Evolutionary conservation across 2,329 filamentous ascomycete species (phyloP).

Genomic region (Trichophyton simii): DNA sequence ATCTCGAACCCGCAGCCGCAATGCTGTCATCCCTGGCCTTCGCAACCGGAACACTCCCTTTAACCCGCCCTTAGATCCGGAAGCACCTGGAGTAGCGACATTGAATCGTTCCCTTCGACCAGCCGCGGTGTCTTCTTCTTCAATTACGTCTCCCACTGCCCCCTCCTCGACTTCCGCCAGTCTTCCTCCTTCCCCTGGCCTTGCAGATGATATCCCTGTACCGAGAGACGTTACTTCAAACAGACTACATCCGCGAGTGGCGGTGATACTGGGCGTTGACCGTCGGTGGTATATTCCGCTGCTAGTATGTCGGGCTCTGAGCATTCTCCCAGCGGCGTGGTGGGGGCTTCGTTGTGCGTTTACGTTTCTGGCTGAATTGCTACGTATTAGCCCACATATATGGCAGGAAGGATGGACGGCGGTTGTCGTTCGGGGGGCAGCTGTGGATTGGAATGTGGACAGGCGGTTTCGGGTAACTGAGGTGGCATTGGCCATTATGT

Average conservation of each 20-base stretch:
- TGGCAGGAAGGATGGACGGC: constrained; percentile 31
- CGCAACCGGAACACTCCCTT: constrained; percentile 6
- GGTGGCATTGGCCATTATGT: constrained; percentile 58
- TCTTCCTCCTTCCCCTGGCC: constrained; percentile 14
- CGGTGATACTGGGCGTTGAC: constrained; percentile 63
- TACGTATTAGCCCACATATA: constrained; percentile 36
- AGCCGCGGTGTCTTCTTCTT: constrained; percentile 6
- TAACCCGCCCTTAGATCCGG: not conserved
- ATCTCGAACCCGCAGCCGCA: constrained; percentile 1
- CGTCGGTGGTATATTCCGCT: constrained; percentile 61
- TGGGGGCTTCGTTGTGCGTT: constrained; percentile 59
- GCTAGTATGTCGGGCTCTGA: constrained; percentile 58
- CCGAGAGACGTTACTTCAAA: constrained; percentile 23
- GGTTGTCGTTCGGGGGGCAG: constrained; percentile 27
- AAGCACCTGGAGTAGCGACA: not conserved
- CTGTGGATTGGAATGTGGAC: constrained; percentile 32
- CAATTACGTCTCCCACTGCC: not conserved
- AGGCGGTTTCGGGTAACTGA: constrained; percentile 50
- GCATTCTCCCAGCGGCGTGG: constrained; percentile 56
- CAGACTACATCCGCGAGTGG: constrained; percentile 59
- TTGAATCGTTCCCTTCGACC: not conserved
- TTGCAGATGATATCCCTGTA: constrained; percentile 15
- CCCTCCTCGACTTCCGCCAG: not conserved
- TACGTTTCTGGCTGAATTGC: constrained; percentile 53
- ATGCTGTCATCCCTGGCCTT: not conserved